Percentiles rank a stretch among this genome's conserved stretches.
These are phyloP conservation scores for Xylaria sp. DNA, from an alignment of 2,329 filamentous ascomycete genomes.

Conservation along the genomic window DNA sequence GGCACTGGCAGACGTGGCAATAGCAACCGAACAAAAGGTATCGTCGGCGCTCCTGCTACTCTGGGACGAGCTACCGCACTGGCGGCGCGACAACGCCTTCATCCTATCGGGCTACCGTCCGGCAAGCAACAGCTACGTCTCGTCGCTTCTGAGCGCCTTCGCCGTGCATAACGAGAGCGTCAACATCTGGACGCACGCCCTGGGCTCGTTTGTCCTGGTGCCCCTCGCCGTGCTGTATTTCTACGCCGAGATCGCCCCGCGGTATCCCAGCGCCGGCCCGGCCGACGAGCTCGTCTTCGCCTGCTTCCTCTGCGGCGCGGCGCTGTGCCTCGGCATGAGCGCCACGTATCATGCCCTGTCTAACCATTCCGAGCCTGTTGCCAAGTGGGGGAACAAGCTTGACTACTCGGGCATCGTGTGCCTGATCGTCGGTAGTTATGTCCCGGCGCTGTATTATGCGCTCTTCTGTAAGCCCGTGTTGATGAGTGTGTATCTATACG, in stretches of 20 bases:
- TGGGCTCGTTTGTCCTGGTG: slow-evolving; percentile 70
- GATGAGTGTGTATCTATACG: slow-evolving; percentile 76
- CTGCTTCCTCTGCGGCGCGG: slow-evolving; percentile 82
- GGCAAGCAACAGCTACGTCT: slow-evolving; percentile 60
- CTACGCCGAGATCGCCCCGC: slow-evolving; percentile 67
- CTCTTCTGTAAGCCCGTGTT: slow-evolving; percentile 76
- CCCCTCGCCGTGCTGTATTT: slow-evolving; percentile 62
- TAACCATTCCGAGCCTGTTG: slow-evolving; percentile 83
- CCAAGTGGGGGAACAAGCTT: slow-evolving; percentile 87
- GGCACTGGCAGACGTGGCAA: slow-evolving; percentile 27
- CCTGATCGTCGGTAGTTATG: slow-evolving; percentile 89
- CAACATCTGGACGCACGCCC: slow-evolving; percentile 71
- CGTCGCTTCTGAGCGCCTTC: slow-evolving; percentile 54
- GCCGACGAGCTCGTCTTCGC: slow-evolving; percentile 77
- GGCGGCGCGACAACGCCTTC: slow-evolving; percentile 69
- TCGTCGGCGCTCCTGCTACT: slow-evolving; percentile 57
- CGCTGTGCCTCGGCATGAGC: slow-evolving; percentile 80
- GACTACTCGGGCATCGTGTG: slow-evolving; percentile 95
- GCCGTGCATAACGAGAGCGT: slow-evolving; percentile 70
- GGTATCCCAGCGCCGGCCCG: slow-evolving; percentile 70
- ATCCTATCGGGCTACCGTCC: slow-evolving; percentile 65
- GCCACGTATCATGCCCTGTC: slow-evolving; percentile 85
- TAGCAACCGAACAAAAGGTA: slow-evolving; percentile 53
- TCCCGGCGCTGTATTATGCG: slow-evolving; percentile 88
- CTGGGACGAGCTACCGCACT: slow-evolving; percentile 67